Evolutionary conservation across 2,329 filamentous ascomycete genomes (phyloP), one percentile per base, ranked within the genome.

Genomic region (Periconia sp.): DNA sequence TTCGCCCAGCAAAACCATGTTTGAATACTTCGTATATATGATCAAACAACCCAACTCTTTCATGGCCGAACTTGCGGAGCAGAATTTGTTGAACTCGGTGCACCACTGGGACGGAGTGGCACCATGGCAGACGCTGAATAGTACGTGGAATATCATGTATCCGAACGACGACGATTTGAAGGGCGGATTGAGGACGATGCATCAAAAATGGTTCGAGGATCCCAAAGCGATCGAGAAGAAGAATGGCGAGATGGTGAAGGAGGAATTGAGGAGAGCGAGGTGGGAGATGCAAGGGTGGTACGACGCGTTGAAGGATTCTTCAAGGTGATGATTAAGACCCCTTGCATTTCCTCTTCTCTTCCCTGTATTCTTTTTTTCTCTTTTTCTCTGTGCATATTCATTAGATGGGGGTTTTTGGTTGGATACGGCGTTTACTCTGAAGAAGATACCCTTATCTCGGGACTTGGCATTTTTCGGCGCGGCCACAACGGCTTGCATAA

Each of bases 1-100:
- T 3, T 64, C 69, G 6, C 76, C 76, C 1, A 73, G 70, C 6
- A 50, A 53, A 0, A 63, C 72, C 45, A 51, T 78, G 3, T 77
- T 72, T 56, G 57, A 70, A 2, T 73, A 75, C 51, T 52, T 40
- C 18, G 18, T 18, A 3, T 30, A 17, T 13, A 72, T 76, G 18
- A 56, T 73, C 45, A 64, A 61, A 33, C 60, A 76, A 20, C 65
- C 73, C 45, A 61, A 65, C 20, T 66, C 70, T 11, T 77, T 77
- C 56, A 64, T 74, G 35, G 65, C 71, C 1, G 61, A 64, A 20
- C 69, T 68, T 17, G 72, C 72, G 52, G 76, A 77, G 57, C 76
- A 78, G 58, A 72, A 71, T 51, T 57, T 79, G 15, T 59, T 77
- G 17, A 77, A 77, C 57, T 76, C 77, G 55, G 76, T 72, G 5